Evolutionary conservation across 2,329 filamentous ascomycete species (phyloP).

Genomic region (Purpureocillium lavendulum): DNA sequence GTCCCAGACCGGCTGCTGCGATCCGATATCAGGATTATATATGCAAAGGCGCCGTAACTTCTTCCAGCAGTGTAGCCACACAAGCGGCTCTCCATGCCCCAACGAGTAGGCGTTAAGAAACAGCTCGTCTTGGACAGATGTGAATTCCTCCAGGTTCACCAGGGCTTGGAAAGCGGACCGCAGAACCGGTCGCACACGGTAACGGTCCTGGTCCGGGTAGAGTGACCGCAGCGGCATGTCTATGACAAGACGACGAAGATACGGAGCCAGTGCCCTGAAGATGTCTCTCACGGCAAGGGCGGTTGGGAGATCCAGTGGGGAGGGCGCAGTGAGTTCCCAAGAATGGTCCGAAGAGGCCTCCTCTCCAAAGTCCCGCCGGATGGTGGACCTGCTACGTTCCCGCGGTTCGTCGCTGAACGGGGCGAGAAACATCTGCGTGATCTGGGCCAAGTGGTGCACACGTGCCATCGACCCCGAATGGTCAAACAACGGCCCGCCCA

Average conservation of each 20-base stretch:
- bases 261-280: conserved; percentile 1
- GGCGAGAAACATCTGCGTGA: neutral
- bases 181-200: conserved; percentile 3
- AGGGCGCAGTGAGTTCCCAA: neutral
- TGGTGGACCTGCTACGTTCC: neutral
- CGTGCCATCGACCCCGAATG: neutral
- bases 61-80: conserved; percentile 12
- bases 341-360: neutral
- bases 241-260: conserved; percentile 7
- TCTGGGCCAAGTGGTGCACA: neutral
- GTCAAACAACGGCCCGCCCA: neutral
- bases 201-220: neutral
- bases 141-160: conserved; percentile 13
- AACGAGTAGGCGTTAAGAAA: neutral
- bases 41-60: conserved; percentile 11
- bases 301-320: neutral
- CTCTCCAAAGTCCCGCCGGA: neutral
- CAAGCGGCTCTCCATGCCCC: conserved; percentile 2
- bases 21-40: conserved; percentile 3
- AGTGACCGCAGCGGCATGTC: conserved; percentile 13
- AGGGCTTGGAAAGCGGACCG: conserved; percentile 11
- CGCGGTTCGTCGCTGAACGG: neutral
- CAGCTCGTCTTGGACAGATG: conserved; percentile 13
- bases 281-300: conserved; percentile 2
- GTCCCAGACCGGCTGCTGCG: neutral